phyloP scores from a whole-genome alignment of 2,329 filamentous ascomycete species.

The Beauveria caledonica region DNA sequence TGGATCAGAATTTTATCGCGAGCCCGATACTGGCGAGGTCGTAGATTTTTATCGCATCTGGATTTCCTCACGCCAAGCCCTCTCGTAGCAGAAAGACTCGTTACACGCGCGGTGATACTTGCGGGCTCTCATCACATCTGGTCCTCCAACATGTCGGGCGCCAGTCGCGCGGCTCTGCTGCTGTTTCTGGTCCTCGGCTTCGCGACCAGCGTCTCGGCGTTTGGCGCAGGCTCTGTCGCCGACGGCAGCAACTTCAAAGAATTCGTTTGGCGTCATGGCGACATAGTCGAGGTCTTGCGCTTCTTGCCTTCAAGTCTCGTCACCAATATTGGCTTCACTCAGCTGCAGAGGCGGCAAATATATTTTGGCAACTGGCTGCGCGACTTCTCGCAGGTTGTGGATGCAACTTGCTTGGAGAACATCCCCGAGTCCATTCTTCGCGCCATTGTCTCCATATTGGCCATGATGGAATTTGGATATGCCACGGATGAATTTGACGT shows the following conservation, averaged over 20 bases:
- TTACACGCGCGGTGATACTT: not conserved
- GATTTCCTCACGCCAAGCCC: too few relatives aligned
- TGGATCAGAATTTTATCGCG: not conserved
- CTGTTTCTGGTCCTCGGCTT: slow-evolving; percentile 20
- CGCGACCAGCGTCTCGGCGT: slow-evolving; percentile 24
- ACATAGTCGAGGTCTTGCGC: slow-evolving; percentile 30
- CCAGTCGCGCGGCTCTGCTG: slow-evolving; percentile 4
- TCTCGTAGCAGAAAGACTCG: not conserved
- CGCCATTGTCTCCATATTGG: slow-evolving; percentile 23
- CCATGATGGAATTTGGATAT: slow-evolving; percentile 42
- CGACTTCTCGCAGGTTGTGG: slow-evolving; percentile 71
- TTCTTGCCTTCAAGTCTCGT: slow-evolving; percentile 29
- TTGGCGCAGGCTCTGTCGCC: slow-evolving; percentile 31
- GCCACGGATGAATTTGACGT: slow-evolving; percentile 75
- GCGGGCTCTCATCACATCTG: not conserved
- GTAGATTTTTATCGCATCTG: not conserved
- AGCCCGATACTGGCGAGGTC: not conserved
- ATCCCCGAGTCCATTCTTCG: slow-evolving; percentile 21
- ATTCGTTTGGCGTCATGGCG: slow-evolving; percentile 33
- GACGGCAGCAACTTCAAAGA: slow-evolving; percentile 30
- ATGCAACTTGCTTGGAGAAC: slow-evolving; percentile 40
- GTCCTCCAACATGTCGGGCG: not conserved
- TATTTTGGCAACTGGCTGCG: slow-evolving; percentile 41
- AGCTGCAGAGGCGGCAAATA: slow-evolving; percentile 29
- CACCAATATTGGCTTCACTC: slow-evolving; percentile 30